phyloP scores from a whole-genome alignment of 441 rosid genomes.

The Breynia disticha region DNA sequence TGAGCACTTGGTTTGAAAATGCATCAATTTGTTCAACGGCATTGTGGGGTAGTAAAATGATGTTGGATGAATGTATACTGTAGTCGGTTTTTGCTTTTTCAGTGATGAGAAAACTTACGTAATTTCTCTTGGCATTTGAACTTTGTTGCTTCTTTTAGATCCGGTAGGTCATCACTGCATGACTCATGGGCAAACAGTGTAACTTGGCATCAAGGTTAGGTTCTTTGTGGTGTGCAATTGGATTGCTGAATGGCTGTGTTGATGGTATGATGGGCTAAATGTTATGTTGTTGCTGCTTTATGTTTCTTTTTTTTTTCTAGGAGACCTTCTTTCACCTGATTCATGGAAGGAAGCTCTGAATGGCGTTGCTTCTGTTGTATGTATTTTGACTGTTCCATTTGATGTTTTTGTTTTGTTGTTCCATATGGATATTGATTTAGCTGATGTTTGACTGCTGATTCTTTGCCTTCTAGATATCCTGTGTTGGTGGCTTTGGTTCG shows the following conservation, averaged over 20 bases:
- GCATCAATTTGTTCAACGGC: too few relatives aligned
- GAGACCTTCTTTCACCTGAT: conserved; percentile 79
- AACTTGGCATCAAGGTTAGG: conserved; percentile 80
- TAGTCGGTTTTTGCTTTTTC: too few relatives aligned
- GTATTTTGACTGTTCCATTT: conserved; percentile 13
- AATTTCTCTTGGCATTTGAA: not conserved
- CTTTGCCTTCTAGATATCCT: conserved; percentile 57
- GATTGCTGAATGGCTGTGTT: conserved; percentile 3
- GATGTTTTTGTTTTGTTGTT: not conserved
- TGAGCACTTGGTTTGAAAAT: too few relatives aligned
- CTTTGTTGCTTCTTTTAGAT: conserved; percentile 33
- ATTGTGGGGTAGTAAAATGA: too few relatives aligned
- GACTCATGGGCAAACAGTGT: conserved; percentile 76
- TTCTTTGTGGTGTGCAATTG: conserved; percentile 10
- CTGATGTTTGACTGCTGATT: not conserved
- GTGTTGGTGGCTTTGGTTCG: conserved; percentile 95
- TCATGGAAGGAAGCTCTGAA: conserved; percentile 74
- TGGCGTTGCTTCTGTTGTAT: conserved; percentile 83
- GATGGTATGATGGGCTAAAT: conserved; percentile 8
- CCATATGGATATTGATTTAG: not conserved
- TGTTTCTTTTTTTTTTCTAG: conserved; percentile 31
- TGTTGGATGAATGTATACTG: too few relatives aligned
- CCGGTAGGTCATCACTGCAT: conserved; percentile 63
- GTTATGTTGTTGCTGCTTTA: not conserved
- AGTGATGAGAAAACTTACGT: too few relatives aligned